A percentile compares a stretch with the other conserved stretches of the same genome.
These are phyloP conservation scores for Nicotiana attenuata DNA, from an alignment of 257 asterid species.

Conservation along the genomic window DNA sequence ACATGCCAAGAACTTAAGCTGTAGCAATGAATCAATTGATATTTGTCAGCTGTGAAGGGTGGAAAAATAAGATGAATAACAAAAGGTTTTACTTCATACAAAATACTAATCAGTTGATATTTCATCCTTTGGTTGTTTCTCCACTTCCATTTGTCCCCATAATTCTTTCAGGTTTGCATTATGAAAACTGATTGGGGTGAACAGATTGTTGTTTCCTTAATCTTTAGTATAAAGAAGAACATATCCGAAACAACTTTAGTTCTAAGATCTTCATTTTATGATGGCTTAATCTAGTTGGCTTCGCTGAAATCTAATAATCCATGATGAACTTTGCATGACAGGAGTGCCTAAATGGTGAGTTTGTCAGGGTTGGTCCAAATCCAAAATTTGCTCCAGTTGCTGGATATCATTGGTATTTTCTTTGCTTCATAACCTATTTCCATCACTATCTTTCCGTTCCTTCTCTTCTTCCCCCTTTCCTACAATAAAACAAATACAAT, in stretches of 20 bases:
- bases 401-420: constrained; percentile 83
- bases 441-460: not conserved
- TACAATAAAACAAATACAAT: not conserved
- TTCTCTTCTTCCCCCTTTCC: not conserved
- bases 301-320: not conserved
- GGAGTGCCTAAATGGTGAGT: constrained; percentile 96
- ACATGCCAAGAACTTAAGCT: not conserved
- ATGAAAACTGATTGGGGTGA: not conserved
- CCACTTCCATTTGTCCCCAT: not conserved
- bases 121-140: not conserved
- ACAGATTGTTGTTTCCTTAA: not conserved
- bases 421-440: not conserved
- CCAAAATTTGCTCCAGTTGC: constrained; percentile 93
- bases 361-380: constrained; percentile 94
- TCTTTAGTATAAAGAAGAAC: not conserved
- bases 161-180: not conserved
- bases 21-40: not conserved
- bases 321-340: constrained; percentile 22
- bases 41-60: not conserved
- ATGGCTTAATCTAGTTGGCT: not conserved
- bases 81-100: not conserved
- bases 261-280: not conserved
- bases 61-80: not conserved
- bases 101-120: not conserved
- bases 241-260: not conserved